Evolutionary conservation across 2,329 filamentous ascomycete genomes (phyloP).

Genomic region (Aureobasidium sp.): DNA sequence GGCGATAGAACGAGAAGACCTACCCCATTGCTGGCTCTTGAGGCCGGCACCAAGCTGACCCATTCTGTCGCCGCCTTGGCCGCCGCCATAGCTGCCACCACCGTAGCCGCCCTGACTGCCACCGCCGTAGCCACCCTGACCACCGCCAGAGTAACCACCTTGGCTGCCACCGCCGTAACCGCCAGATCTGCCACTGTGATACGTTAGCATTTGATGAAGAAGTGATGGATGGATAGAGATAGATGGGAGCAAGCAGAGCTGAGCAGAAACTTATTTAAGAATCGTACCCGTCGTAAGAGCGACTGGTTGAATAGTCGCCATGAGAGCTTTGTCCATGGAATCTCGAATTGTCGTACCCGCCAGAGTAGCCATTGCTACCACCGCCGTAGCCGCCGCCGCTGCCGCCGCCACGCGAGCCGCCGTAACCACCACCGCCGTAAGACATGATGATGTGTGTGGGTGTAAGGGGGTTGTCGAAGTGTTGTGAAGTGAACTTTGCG

Average conservation of each 20-base stretch:
- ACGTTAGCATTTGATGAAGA: neutral
- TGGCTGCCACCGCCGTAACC: slow-evolving; percentile 12
- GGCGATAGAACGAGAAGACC: slow-evolving; percentile 31
- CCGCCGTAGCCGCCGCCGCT: slow-evolving; percentile 16
- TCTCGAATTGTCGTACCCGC: slow-evolving; percentile 22
- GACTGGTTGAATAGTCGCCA: slow-evolving; percentile 22
- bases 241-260: neutral
- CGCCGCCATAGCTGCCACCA: slow-evolving; percentile 33
- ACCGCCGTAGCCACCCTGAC: slow-evolving; percentile 20
- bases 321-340: slow-evolving; percentile 32
- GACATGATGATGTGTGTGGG: slow-evolving; percentile 49
- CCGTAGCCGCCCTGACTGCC: slow-evolving; percentile 24
- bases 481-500: neutral
- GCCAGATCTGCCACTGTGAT: slow-evolving; percentile 10
- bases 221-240: neutral
- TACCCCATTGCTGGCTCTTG: slow-evolving; percentile 84
- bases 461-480: slow-evolving; percentile 6
- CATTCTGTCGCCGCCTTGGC: slow-evolving; percentile 80
- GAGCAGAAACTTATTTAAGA: neutral
- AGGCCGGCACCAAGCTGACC: slow-evolving; percentile 78
- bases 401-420: slow-evolving; percentile 32
- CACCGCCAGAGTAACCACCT: slow-evolving; percentile 24
- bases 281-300: slow-evolving; percentile 10
- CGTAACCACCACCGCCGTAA: slow-evolving; percentile 50
- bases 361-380: slow-evolving; percentile 31